Conservation (phyloP, 345 rosid species). For the Populus simonii region DNA sequence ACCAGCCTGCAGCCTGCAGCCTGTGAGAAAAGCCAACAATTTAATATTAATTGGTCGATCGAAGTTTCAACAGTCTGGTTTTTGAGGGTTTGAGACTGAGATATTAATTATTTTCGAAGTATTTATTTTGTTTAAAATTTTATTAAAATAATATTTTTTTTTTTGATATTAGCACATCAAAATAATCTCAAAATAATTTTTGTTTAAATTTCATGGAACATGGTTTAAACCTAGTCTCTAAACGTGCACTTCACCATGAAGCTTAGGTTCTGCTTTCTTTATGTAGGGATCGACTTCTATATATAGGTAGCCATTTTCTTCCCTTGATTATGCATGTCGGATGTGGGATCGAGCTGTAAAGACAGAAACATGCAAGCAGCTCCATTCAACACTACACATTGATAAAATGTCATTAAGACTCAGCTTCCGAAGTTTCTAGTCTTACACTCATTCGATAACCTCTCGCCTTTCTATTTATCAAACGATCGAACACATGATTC, state of each 20-base stretch:
- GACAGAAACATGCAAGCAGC: background rate
- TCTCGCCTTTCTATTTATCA: background rate
- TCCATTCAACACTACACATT: too few relatives aligned
- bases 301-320: background rate
- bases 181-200: too few relatives aligned
- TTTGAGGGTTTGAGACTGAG: rapidly evolving
- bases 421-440: background rate
- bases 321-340: background rate
- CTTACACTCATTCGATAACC: background rate
- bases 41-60: background rate
- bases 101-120: too few relatives aligned
- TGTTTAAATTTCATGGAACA: too few relatives aligned
- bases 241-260: too few relatives aligned
- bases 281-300: background rate
- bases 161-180: rapidly evolving
- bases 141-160: too few relatives aligned
- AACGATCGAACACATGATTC: background rate
- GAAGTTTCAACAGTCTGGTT: too few relatives aligned
- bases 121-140: too few relatives aligned
- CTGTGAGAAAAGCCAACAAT: background rate
- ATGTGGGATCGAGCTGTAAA: background rate
- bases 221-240: too few relatives aligned
- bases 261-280: background rate
- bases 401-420: background rate
- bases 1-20: background rate